phyloP scores from a whole-genome alignment of 2,329 filamentous ascomycete genomes.

The Sclerotinia borealis region DNA sequence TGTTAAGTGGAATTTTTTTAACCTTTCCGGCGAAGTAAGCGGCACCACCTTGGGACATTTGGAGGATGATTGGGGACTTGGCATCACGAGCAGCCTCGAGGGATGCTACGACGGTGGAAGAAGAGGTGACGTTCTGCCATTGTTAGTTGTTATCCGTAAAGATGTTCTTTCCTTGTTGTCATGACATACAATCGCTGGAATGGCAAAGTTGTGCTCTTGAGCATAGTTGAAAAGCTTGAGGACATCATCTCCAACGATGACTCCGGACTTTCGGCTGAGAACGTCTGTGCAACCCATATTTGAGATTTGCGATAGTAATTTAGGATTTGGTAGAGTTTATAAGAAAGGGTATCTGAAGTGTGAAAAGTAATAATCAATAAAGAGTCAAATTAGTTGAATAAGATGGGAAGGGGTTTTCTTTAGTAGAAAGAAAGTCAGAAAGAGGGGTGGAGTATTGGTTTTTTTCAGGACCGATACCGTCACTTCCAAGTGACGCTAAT shows the following conservation, averaged over 20 bases:
- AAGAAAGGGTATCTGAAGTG: slow-evolving; percentile 4
- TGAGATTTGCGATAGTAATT: slow-evolving; percentile 13
- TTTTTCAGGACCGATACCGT: slow-evolving; percentile 21
- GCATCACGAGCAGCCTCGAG: slow-evolving; percentile 93
- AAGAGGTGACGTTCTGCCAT: slow-evolving; percentile 78
- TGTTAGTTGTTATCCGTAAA: slow-evolving; percentile 2
- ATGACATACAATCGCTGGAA: slow-evolving; percentile 64
- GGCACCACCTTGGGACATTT: slow-evolving; percentile 88
- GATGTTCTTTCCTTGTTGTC: background rate
- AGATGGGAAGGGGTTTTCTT: slow-evolving; percentile 11
- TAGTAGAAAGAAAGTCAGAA: slow-evolving; percentile 1
- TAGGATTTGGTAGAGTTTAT: slow-evolving; percentile 8
- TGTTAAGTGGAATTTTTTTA: background rate
- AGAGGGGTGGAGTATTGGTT: slow-evolving; percentile 8
- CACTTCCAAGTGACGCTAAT: slow-evolving; percentile 16
- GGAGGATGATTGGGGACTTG: slow-evolving; percentile 88
- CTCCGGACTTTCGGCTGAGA: slow-evolving; percentile 57
- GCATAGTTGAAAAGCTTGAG: slow-evolving; percentile 79
- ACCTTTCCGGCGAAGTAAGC: slow-evolving; percentile 90
- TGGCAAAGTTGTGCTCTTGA: slow-evolving; percentile 80
- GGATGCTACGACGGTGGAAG: slow-evolving; percentile 75
- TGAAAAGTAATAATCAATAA: slow-evolving; percentile 13
- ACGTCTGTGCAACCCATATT: slow-evolving; percentile 45
- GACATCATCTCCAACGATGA: slow-evolving; percentile 63
- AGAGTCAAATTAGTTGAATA: background rate